These are phyloP conservation scores for Macaranga tanarius DNA, from an alignment of 441 rosid species.

Conservation along the genomic window DNA sequence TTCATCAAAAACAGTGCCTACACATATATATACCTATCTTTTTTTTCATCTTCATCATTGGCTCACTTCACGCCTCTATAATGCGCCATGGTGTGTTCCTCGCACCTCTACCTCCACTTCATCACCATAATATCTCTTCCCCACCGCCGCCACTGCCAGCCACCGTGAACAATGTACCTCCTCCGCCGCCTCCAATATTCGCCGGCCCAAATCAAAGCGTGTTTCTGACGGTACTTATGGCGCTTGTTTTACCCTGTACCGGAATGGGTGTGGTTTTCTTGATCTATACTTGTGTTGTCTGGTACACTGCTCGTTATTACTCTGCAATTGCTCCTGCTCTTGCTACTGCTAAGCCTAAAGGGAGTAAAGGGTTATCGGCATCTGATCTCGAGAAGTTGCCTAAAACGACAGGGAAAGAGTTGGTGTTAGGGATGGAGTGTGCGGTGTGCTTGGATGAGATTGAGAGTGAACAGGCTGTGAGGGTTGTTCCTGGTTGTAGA, in stretches of 20 bases:
- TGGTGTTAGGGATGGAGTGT: constrained; percentile 64
- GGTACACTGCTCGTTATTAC: constrained; percentile 37
- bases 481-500: constrained; percentile 81
- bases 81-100: constrained; percentile 40
- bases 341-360: constrained; percentile 30
- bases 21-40: too few species aligned
- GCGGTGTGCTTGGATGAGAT: constrained; percentile 81
- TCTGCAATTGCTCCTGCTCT: constrained; percentile 1
- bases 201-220: constrained; percentile 24
- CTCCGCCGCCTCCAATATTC: background rate
- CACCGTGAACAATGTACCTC: constrained; percentile 4
- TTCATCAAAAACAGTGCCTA: too few species aligned
- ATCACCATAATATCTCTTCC: too few species aligned
- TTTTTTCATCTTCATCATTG: background rate
- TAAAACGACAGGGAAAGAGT: constrained; percentile 56
- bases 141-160: constrained; percentile 34
- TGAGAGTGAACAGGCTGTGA: constrained; percentile 48
- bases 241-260: constrained; percentile 60
- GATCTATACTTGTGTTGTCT: constrained; percentile 53
- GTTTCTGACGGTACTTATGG: constrained; percentile 59
- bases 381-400: constrained; percentile 71
- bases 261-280: constrained; percentile 63
- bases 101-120: constrained; percentile 14
- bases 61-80: constrained; percentile 10
- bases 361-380: constrained; percentile 45